A percentile compares a stretch with the other conserved stretches of the same genome.
Conservation (phyloP, 2,329 filamentous ascomycete genomes). For the Fusarium mundagurra region DNA sequence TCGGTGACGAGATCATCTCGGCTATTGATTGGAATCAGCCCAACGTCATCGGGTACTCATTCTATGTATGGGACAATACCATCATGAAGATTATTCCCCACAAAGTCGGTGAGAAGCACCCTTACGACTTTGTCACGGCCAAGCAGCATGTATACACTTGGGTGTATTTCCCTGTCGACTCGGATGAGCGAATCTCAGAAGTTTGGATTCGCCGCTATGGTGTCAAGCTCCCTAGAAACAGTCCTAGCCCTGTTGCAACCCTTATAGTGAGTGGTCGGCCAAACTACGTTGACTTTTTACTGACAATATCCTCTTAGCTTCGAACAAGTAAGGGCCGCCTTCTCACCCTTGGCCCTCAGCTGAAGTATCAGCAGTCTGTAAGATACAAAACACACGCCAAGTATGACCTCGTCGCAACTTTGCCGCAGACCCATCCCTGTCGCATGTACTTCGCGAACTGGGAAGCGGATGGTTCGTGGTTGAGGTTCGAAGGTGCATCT, state of each 20-base stretch:
- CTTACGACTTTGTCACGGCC: accelerated
- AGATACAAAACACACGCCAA: neutral
- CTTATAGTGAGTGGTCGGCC: accelerated
- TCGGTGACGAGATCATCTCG: accelerated
- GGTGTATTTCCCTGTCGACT: neutral
- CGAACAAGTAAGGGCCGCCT: neutral
- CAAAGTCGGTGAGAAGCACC: accelerated
- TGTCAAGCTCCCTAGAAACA: neutral
- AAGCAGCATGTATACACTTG: accelerated
- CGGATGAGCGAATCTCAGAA: accelerated
- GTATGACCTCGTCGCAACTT: accelerated
- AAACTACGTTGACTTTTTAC: neutral
- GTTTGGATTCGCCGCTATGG: neutral
- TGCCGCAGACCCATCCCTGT: neutral
- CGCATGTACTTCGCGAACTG: neutral
- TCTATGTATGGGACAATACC: accelerated
- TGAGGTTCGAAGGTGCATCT: neutral
- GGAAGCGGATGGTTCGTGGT: accelerated
- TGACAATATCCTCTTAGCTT: neutral
- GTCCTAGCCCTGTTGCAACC: neutral
- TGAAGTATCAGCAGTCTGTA: accelerated
- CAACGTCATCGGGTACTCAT: neutral
- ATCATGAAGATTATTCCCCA: neutral
- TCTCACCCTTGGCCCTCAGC: neutral
- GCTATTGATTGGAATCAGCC: neutral